phyloP scores from a whole-genome alignment of 306 rosid genomes.

The Trifolium subterraneum region DNA sequence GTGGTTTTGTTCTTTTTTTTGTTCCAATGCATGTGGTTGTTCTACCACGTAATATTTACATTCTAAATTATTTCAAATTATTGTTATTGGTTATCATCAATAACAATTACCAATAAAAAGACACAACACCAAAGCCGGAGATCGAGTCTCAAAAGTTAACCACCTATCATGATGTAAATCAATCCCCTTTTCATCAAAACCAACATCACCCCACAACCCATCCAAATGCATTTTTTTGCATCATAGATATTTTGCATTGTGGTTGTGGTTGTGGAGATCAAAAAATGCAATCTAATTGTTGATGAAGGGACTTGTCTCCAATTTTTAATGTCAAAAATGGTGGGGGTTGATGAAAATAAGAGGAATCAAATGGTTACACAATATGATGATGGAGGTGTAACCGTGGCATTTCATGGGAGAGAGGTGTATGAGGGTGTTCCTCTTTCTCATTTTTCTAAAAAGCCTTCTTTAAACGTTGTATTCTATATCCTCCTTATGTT shows the following conservation, averaged over 20 bases:
- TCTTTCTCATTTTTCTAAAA: slow-evolving; percentile 41
- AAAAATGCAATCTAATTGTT: slow-evolving; percentile 27
- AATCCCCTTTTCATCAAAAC: slow-evolving; percentile 12
- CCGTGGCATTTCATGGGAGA: slow-evolving; percentile 35
- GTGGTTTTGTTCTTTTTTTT: no score
- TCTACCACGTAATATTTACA: background rate
- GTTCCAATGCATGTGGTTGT: background rate
- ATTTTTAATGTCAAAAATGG: slow-evolving; percentile 30
- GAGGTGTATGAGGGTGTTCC: slow-evolving; percentile 33
- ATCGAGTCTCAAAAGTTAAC: background rate
- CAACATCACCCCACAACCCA: slow-evolving; percentile 23
- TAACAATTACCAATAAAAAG: background rate
- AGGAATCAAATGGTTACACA: slow-evolving; percentile 29
- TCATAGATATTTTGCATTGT: background rate
- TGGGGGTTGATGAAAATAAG: slow-evolving; percentile 9
- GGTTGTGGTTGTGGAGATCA: background rate
- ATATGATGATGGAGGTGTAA: slow-evolving; percentile 26
- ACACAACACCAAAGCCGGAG: slow-evolving; percentile 14
- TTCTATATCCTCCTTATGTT: slow-evolving; percentile 30
- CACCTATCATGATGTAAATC: slow-evolving; percentile 24
- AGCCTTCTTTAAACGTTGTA: slow-evolving; percentile 47
- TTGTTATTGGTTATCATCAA: background rate
- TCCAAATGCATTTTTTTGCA: slow-evolving; percentile 1
- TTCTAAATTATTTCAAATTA: background rate
- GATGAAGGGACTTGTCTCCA: background rate